Base-by-base conservation (phyloP, 768 basidiomycete species). In the Lyophyllum atratum region DNA sequence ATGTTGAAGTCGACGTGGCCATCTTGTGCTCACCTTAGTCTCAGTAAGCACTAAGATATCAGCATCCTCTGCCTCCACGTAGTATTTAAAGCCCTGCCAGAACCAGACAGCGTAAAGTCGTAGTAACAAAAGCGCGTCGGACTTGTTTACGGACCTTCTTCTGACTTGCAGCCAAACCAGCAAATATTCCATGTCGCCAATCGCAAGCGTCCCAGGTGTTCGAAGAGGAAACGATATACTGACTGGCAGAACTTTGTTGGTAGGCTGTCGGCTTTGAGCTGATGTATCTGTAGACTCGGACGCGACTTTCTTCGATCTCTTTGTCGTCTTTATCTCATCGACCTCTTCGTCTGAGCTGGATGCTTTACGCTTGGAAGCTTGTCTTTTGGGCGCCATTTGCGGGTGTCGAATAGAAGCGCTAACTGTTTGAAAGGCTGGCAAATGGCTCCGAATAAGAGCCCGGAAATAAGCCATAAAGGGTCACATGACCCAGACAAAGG, bases 1-100 rank as follows among this genome's bases (percentile, higher is more conserved):
- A 1, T 49, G n/a, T n/a, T n/a, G 9, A 3, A 19, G 9, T 43
- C 40, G 21, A 2, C 24, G 8, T 11, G 0, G 22, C 34, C 7
- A n/a, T 40, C 22, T 25, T n/a, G n/a, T 6, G 21, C 66, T 24
- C 39, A 85, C 91, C 79, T 94, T 95, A 10, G 92, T 94, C 74
- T 95, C 93, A 0, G 90, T 92, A 42, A 95, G 74, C 15, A 95
- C 80, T 22, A 95, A 76, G 25, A 95, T 77, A 66, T 95, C 93
- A 0, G 93, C 85, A 66, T 94, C 86, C 64, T 95, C 93, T 1
- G 92, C 92, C 61, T 91, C 86, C 29, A 94, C 77, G 66, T 95
- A 95, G 64, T 76, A 68, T 63, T 85, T 87, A 74, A 95, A 93
- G 0, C 93, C 93, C 87, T 90, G 60, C 12, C 37, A 21, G 45